Conservation (phyloP, 331 rosid species). For the Phaseolus coccineus region DNA sequence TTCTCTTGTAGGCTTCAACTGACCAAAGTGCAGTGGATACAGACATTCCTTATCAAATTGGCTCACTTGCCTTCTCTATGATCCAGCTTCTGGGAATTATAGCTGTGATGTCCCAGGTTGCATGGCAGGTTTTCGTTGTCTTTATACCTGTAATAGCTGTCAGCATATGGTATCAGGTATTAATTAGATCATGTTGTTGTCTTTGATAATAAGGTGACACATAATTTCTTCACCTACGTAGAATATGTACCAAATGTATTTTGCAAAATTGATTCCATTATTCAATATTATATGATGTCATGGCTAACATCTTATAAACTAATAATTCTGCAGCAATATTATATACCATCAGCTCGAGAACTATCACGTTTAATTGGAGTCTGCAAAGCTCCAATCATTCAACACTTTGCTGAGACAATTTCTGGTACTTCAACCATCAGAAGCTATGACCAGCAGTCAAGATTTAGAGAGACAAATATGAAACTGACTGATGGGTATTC, state of each 20-base stretch:
- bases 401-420: constrained; percentile 82
- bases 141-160: constrained; percentile 70
- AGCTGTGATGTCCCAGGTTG: constrained; percentile 82
- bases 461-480: constrained; percentile 72
- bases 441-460: constrained; percentile 71
- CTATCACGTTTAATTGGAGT: constrained; percentile 76
- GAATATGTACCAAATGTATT: neutral
- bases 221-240: neutral
- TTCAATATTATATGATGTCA: neutral
- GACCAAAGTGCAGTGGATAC: constrained; percentile 80
- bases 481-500: constrained; percentile 67
- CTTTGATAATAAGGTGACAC: neutral
- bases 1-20: constrained; percentile 75
- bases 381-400: constrained; percentile 85
- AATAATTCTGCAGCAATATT: constrained; percentile 55
- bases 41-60: constrained; percentile 58
- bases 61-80: constrained; percentile 53
- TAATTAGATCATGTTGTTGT: neutral
- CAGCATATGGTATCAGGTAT: constrained; percentile 86
- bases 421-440: constrained; percentile 84
- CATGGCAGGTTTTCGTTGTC: constrained; percentile 81
- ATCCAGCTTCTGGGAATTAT: constrained; percentile 83
- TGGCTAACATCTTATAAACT: constrained; percentile 11
- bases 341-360: constrained; percentile 74
- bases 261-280: constrained; percentile 7